Percentiles rank a stretch among this genome's conserved stretches.
These are phyloP conservation scores for Ogataea zsoltii DNA, from an alignment of 805 yeast genomes.

Conservation along the genomic window DNA sequence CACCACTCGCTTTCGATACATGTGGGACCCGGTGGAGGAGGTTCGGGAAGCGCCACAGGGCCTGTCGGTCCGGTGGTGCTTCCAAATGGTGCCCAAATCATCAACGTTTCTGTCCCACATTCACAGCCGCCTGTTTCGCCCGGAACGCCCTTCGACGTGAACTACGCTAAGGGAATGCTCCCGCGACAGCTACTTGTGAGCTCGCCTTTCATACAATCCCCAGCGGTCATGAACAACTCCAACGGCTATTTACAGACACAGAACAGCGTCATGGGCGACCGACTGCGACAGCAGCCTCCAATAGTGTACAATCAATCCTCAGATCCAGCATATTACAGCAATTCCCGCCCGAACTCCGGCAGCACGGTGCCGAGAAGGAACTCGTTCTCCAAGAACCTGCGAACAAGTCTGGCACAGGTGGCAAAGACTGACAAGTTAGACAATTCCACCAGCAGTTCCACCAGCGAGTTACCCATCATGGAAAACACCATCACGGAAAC, in stretches of 20 bases:
- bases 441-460: neutral
- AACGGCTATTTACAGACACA: neutral
- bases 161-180: constrained; percentile 60
- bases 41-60: no score
- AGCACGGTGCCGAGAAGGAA: constrained; percentile 2
- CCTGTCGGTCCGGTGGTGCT: no score
- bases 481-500: neutral
- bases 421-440: constrained; percentile 7
- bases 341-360: neutral
- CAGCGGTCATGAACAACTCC: constrained; percentile 22
- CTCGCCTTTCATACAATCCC: constrained; percentile 57
- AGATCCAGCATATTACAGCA: neutral
- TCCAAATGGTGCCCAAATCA: constrained; percentile 18
- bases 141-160: constrained; percentile 57
- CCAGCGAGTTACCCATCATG: neutral
- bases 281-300: constrained; percentile 2
- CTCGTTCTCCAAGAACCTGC: constrained; percentile 21
- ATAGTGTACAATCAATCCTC: neutral
- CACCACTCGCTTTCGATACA: constrained; percentile 4
- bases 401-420: constrained; percentile 20
- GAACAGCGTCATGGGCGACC: constrained; percentile 1
- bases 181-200: constrained; percentile 62
- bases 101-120: constrained; percentile 16
- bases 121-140: constrained; percentile 33
- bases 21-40: neutral